A percentile compares a stretch with the other conserved stretches of the same genome.
These are phyloP conservation scores for Stachybotrys chartarum DNA, from an alignment of 2,329 filamentous ascomycete species.

Conservation along the genomic window DNA sequence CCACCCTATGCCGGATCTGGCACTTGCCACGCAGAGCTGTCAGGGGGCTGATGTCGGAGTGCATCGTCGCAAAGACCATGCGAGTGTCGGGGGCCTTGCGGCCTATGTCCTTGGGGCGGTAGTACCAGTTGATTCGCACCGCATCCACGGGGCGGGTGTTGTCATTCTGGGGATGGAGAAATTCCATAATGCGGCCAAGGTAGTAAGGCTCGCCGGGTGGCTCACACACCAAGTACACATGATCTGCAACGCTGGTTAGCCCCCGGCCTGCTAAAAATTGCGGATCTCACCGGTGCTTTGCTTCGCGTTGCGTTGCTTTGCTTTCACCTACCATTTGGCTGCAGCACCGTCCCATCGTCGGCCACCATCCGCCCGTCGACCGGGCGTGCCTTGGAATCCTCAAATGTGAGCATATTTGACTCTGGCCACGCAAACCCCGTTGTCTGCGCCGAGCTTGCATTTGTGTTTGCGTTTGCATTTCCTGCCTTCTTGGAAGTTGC, in stretches of 20 bases:
- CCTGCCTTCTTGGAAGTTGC: conserved; percentile 15
- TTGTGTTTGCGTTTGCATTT: conserved; percentile 12
- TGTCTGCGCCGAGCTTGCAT: conserved; percentile 21
- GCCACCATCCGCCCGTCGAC: conserved; percentile 74
- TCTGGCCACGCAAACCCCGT: conserved; percentile 43
- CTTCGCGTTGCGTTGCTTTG: neutral
- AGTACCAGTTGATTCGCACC: conserved; percentile 96
- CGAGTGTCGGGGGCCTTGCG: conserved; percentile 87
- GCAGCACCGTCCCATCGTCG: conserved; percentile 81
- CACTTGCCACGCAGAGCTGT: conserved; percentile 92
- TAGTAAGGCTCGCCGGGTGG: conserved; percentile 98
- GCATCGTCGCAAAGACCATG: conserved; percentile 93
- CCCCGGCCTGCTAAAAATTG: conserved; percentile 7
- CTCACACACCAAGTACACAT: conserved; percentile 96
- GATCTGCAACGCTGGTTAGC: conserved; percentile 41
- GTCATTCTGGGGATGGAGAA: conserved; percentile 76
- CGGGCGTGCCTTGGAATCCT: conserved; percentile 59
- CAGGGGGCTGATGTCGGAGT: conserved; percentile 91
- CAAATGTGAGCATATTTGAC: conserved; percentile 86
- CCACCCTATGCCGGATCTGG: conserved; percentile 78
- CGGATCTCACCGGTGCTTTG: conserved; percentile 1
- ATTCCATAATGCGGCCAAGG: conserved; percentile 96
- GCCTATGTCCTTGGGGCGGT: conserved; percentile 90
- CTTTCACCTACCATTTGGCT: conserved; percentile 68
- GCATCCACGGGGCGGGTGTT: conserved; percentile 69